These are phyloP conservation scores for Collybia nuda DNA, from an alignment of 768 basidiomycete species.

Conservation along the genomic window DNA sequence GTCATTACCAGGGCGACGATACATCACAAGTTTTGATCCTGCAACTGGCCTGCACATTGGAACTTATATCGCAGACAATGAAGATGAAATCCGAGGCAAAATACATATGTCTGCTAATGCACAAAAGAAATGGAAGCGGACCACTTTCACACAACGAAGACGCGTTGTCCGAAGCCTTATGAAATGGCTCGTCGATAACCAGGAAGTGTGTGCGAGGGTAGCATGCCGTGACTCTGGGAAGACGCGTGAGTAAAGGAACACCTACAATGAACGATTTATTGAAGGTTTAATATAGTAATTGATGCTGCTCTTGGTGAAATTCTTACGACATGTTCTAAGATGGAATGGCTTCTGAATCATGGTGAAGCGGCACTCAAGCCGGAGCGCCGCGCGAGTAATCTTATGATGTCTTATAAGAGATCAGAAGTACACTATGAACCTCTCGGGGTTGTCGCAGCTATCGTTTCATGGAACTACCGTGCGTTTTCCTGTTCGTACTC, in stretches of 20 bases:
- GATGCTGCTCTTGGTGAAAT: slow-evolving; percentile 96
- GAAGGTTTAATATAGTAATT: slow-evolving; percentile 61
- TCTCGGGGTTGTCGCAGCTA: slow-evolving; percentile 87
- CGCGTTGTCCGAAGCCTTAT: slow-evolving; percentile 84
- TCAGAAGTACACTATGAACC: slow-evolving; percentile 86
- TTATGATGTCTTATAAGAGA: slow-evolving; percentile 74
- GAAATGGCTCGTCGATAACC: slow-evolving; percentile 92
- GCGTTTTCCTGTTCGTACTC: slow-evolving; percentile 10
- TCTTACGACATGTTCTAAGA: slow-evolving; percentile 89
- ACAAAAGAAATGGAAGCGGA: slow-evolving; percentile 71
- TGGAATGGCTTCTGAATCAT: slow-evolving; percentile 88
- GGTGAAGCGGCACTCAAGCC: slow-evolving; percentile 79
- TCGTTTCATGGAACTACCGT: slow-evolving; percentile 98
- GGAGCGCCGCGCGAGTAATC: slow-evolving; percentile 64
- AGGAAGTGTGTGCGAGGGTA: slow-evolving; percentile 81
- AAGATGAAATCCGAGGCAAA: slow-evolving; percentile 69
- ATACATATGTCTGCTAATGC: slow-evolving; percentile 65
- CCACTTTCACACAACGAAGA: slow-evolving; percentile 76
- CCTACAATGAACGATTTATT: not conserved
- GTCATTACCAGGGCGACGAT: slow-evolving; percentile 48
- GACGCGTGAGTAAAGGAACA: slow-evolving; percentile 59
- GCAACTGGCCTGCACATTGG: slow-evolving; percentile 81
- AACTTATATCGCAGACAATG: slow-evolving; percentile 75
- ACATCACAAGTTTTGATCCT: slow-evolving; percentile 92
- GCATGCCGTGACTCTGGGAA: slow-evolving; percentile 95